Conservation (phyloP, 2,329 filamentous ascomycete species). For the Ascosphaera apis region DNA sequence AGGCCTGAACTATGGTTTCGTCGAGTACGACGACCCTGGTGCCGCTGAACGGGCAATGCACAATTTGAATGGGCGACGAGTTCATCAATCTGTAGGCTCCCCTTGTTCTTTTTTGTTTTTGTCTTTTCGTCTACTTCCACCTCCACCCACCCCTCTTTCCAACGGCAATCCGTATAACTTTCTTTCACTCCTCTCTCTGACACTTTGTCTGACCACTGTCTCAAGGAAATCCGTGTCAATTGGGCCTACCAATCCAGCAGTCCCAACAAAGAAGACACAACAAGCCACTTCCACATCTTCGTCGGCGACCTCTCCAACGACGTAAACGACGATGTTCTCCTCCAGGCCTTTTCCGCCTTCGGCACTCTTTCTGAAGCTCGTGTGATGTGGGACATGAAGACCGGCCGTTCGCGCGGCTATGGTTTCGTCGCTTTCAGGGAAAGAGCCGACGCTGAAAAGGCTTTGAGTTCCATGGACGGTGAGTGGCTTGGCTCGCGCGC, state of each 20-base stretch:
- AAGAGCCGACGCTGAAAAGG: slow-evolving; percentile 80
- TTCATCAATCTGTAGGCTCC: slow-evolving; percentile 68
- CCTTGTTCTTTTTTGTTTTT: neutral
- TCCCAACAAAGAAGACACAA: slow-evolving; percentile 86
- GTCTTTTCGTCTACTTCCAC: slow-evolving; percentile 5
- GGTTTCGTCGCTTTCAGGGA: slow-evolving; percentile 97
- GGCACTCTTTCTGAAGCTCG: slow-evolving; percentile 90
- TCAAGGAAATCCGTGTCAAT: slow-evolving; percentile 91
- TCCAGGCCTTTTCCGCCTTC: slow-evolving; percentile 88
- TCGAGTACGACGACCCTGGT: slow-evolving; percentile 95
- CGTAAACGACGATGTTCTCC: slow-evolving; percentile 86
- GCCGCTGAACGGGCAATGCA: slow-evolving; percentile 93
- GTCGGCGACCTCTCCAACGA: slow-evolving; percentile 95
- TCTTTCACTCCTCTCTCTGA: neutral
- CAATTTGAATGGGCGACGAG: slow-evolving; percentile 81
- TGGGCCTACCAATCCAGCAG: slow-evolving; percentile 98
- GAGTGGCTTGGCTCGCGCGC: slow-evolving; percentile 97
- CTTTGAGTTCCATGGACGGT: slow-evolving; percentile 90
- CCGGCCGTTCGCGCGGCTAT: slow-evolving; percentile 86
- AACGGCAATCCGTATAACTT: neutral
- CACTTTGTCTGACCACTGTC: neutral
- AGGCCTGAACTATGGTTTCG: slow-evolving; percentile 96
- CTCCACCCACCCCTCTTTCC: neutral
- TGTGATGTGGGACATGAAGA: slow-evolving; percentile 99
- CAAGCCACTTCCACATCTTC: slow-evolving; percentile 96